Evolutionary conservation across 768 basidiomycete species (phyloP).

Genomic region (Macrocybe gigantea): DNA sequence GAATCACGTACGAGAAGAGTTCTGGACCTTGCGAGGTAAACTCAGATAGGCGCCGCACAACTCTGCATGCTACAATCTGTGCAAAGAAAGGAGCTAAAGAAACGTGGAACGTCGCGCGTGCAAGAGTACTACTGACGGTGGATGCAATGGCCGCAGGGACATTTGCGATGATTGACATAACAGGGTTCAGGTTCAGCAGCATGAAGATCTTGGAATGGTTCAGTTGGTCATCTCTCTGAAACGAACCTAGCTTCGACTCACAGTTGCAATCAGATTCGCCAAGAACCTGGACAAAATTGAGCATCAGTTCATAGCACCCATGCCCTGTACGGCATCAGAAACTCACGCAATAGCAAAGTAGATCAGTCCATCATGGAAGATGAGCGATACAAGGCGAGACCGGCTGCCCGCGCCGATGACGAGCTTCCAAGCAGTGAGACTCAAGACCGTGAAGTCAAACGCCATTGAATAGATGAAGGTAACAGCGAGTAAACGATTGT

Average conservation of each 20-base stretch:
- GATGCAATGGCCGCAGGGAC: constrained; percentile 67
- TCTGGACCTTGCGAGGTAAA: constrained; percentile 45
- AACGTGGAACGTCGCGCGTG: not conserved
- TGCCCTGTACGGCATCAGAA: not conserved
- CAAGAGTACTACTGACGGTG: constrained; percentile 36
- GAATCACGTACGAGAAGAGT: constrained; percentile 44
- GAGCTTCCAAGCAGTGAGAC: constrained; percentile 58
- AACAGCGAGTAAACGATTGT: constrained; percentile 53
- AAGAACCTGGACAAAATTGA: constrained; percentile 42
- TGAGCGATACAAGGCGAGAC: constrained; percentile 54
- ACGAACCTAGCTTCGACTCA: constrained; percentile 20
- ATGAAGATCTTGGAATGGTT: constrained; percentile 41
- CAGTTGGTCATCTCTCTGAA: not conserved
- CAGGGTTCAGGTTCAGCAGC: constrained; percentile 62
- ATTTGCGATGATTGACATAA: constrained; percentile 71
- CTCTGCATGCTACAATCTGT: constrained; percentile 59
- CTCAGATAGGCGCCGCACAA: constrained; percentile 60
- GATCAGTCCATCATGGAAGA: constrained; percentile 69
- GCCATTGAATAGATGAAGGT: constrained; percentile 73
- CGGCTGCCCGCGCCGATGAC: constrained; percentile 36
- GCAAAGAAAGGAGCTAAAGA: not conserved
- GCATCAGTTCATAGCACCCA: constrained; percentile 4
- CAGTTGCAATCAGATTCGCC: constrained; percentile 63
- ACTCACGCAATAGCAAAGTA: constrained; percentile 69
- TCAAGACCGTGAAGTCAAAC: constrained; percentile 61